Percentiles rank a stretch among this genome's conserved stretches.
phyloP scores from a whole-genome alignment of 495 filamentous ascomycete species.

The Recurvomyces mirabilis region DNA sequence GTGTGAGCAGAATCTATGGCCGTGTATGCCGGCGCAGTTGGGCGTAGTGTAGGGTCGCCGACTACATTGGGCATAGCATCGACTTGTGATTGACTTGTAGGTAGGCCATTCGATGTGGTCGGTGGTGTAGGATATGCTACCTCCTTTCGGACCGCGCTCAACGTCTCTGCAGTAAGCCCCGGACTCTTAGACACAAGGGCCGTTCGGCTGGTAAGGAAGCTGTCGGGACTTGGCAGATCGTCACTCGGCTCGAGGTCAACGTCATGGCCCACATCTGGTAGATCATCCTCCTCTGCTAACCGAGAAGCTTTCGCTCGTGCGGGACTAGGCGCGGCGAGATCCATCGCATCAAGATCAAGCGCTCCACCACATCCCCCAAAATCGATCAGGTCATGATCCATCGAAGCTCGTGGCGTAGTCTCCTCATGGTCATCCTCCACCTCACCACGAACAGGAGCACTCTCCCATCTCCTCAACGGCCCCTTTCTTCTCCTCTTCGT shows the following conservation, averaged over 20 bases:
- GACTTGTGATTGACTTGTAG: not conserved
- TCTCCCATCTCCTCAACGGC: constrained; percentile 6
- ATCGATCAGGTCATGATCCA: too few species aligned
- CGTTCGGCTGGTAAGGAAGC: not conserved
- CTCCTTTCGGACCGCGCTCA: not conserved
- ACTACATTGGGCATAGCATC: not conserved
- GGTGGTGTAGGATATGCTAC: not conserved
- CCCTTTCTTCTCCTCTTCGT: constrained; percentile 16
- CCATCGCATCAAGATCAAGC: not conserved
- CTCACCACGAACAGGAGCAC: constrained; percentile 8
- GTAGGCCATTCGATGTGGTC: not conserved
- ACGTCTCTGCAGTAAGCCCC: not conserved
- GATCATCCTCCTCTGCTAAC: not conserved
- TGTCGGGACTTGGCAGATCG: not conserved
- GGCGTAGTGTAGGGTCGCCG: not conserved
- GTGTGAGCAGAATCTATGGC: not conserved
- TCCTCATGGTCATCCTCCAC: not conserved
- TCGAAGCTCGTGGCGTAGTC: too few species aligned
- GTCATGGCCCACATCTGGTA: not conserved
- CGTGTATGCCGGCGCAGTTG: not conserved
- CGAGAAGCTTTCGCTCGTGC: not conserved
- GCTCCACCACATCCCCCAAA: not conserved
- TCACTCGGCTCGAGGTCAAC: not conserved
- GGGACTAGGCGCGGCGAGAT: not conserved
- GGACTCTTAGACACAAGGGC: not conserved